Evolutionary conservation across 169 alveolate genomes (phyloP), one percentile per base, ranked within the genome.

Genomic region (Toxoplasma gondii): DNA sequence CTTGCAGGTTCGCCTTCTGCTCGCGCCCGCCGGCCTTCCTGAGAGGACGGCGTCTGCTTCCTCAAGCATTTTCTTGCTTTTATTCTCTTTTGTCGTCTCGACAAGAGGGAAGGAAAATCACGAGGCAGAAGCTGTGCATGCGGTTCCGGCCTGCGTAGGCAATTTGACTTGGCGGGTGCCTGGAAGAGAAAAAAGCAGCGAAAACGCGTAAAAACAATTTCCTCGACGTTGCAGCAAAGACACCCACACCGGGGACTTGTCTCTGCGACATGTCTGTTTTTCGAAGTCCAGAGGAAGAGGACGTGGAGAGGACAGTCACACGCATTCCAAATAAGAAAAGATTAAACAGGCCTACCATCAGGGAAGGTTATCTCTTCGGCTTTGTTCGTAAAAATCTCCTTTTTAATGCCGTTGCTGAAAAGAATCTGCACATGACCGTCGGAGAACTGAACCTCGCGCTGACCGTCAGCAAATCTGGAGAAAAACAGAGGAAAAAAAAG

Each of bases 331-430:
- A 49, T 49, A 7, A 49, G 58, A 49, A 49, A 49, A 12, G 58
- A 49, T n/a, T n/a, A n/a, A n/a, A n/a, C n/a, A n/a, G n/a, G 9
- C 84, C 12, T 1, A 74, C 84, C 84, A n/a, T 74, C 84, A 22
- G 84, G 84, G 43, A 74, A 74, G n/a, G 84, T 74, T 9, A 74
- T 74, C 44, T 74, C 84, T 74, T 74, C 84, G 22, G n/a, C 43
- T 4, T n/a, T 16, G 84, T 74, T 74, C 84, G 43, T 36, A 24
- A 74, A 74, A 74, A 74, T 74, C 44, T 74, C 84, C 84, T 74
- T 74, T 12, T 44, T 17, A 1, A 74, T 44, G 38, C 84, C 84
- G 43, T 36, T 74, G 39, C 39, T 16, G 43, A 74, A 74, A 44
- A 74, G 43, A n/a, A 74, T 74, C 27, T 74, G 84, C 38, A 36